Conservation (phyloP, 2,329 filamentous ascomycete genomes). For the Gaeumannomyces sp. region DNA sequence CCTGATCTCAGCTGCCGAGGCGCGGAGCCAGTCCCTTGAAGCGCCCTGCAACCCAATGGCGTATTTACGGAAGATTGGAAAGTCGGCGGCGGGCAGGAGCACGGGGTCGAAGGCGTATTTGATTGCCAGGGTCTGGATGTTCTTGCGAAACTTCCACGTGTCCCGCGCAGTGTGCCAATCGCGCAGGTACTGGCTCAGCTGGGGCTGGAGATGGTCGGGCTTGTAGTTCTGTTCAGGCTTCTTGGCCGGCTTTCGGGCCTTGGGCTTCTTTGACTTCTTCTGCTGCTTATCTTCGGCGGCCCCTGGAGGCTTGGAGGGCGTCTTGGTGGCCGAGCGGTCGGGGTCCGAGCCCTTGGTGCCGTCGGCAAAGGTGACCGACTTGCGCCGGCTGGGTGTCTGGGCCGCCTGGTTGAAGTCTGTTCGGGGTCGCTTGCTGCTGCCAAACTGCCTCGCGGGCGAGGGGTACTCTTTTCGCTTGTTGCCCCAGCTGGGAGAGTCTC, state of each 20-base stretch:
- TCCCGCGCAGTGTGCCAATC: constrained; percentile 65
- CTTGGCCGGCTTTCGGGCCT: constrained; percentile 33
- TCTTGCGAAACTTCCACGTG: constrained; percentile 95
- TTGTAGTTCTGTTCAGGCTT: constrained; percentile 23
- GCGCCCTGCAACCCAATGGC: constrained; percentile 72
- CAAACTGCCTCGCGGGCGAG: constrained; percentile 7
- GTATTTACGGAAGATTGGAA: constrained; percentile 69
- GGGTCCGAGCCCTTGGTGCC: constrained; percentile 27
- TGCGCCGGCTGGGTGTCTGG: constrained; percentile 25
- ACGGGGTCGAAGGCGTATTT: constrained; percentile 61
- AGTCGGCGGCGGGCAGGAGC: constrained; percentile 43
- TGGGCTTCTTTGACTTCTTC: constrained; percentile 24
- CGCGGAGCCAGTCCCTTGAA: constrained; percentile 61
- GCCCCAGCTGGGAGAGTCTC: constrained; percentile 6
- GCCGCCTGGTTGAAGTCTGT: constrained; percentile 19
- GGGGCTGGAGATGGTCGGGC: constrained; percentile 46
- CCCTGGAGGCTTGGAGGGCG: constrained; percentile 17
- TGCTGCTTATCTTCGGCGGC: constrained; percentile 24
- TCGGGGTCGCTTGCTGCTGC: constrained; percentile 29
- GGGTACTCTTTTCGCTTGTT: constrained; percentile 17
- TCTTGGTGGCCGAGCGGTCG: constrained; percentile 12
- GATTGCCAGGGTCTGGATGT: constrained; percentile 76
- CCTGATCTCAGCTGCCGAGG: constrained; percentile 58
- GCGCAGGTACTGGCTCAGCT: constrained; percentile 64
- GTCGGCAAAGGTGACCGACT: constrained; percentile 45